These are phyloP conservation scores for Fusarium algeriense DNA, from an alignment of 2,329 filamentous ascomycete species.

Conservation along the genomic window DNA sequence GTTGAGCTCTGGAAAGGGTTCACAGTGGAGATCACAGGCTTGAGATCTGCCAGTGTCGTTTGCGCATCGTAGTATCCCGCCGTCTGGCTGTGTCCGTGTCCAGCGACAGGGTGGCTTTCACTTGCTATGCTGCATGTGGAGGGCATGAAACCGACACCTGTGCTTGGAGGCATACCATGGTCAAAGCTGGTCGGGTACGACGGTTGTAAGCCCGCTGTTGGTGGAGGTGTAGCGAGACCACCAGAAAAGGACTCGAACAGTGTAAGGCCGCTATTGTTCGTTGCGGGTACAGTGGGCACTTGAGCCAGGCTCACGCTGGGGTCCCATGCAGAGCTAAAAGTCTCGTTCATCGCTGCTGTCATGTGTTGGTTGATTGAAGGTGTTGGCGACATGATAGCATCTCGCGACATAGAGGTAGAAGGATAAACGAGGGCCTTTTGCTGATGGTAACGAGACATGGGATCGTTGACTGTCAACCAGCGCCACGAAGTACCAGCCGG, in stretches of 20 bases:
- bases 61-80: slow-evolving; percentile 51
- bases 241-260: slow-evolving; percentile 65
- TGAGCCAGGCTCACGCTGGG: slow-evolving; percentile 51
- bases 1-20: slow-evolving; percentile 49
- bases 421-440: slow-evolving; percentile 59
- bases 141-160: slow-evolving; percentile 51
- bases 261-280: slow-evolving; percentile 52
- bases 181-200: slow-evolving; percentile 63
- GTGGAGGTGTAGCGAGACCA: slow-evolving; percentile 69
- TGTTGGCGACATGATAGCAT: slow-evolving; percentile 67
- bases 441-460: slow-evolving; percentile 70
- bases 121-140: slow-evolving; percentile 46
- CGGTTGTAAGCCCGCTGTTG: slow-evolving; percentile 63
- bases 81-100: slow-evolving; percentile 44
- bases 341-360: slow-evolving; percentile 68
- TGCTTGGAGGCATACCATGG: slow-evolving; percentile 48
- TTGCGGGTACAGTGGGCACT: slow-evolving; percentile 51
- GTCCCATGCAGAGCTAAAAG: slow-evolving; percentile 64
- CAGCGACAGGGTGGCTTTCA: slow-evolving; percentile 42
- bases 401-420: slow-evolving; percentile 50
- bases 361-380: slow-evolving; percentile 64
- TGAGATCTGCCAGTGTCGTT: slow-evolving; percentile 51
- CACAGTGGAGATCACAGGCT: slow-evolving; percentile 50
- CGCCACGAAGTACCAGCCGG: slow-evolving; percentile 70
- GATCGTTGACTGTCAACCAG: slow-evolving; percentile 71